phyloP scores from a whole-genome alignment of 2,329 filamentous ascomycete genomes.

The Xylaria sp. region DNA sequence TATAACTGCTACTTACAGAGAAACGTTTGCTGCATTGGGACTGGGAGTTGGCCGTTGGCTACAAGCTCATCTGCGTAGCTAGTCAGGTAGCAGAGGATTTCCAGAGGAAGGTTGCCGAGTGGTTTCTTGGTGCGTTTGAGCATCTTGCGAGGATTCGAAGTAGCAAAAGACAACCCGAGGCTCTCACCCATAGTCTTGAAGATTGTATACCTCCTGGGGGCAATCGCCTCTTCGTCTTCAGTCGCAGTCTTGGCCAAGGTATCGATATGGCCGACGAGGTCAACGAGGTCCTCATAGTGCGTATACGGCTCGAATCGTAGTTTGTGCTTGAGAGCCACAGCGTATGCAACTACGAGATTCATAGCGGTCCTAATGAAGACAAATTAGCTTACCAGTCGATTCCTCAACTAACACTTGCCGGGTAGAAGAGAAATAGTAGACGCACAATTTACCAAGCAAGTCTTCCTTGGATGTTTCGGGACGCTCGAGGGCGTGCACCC shows the following conservation, averaged over 20 bases:
- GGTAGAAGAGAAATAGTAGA: constrained; percentile 49
- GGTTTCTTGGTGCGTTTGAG: constrained; percentile 78
- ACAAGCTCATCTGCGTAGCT: constrained; percentile 72
- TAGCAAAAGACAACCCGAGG: constrained; percentile 79
- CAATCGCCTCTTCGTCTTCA: constrained; percentile 54
- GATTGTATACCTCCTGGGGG: constrained; percentile 56
- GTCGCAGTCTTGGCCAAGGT: constrained; percentile 74
- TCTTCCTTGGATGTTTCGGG: constrained; percentile 70
- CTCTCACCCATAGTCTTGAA: constrained; percentile 77
- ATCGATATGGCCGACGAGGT: constrained; percentile 76
- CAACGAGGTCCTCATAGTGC: constrained; percentile 77
- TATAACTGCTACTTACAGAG: constrained; percentile 51
- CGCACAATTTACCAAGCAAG: constrained; percentile 69
- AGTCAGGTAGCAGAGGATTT: constrained; percentile 79
- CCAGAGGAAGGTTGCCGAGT: constrained; percentile 83
- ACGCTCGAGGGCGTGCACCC: constrained; percentile 78
- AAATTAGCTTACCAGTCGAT: constrained; percentile 19
- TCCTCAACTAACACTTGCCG: not conserved
- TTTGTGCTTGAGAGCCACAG: constrained; percentile 82
- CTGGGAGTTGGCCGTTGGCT: constrained; percentile 62
- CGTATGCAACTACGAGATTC: constrained; percentile 81
- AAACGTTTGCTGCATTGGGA: constrained; percentile 68
- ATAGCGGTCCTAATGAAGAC: constrained; percentile 64
- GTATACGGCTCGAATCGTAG: constrained; percentile 85
- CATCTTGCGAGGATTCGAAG: constrained; percentile 79